phyloP scores from a whole-genome alignment of 2,329 filamentous ascomycete species.

The Madurella mycetomatis region DNA sequence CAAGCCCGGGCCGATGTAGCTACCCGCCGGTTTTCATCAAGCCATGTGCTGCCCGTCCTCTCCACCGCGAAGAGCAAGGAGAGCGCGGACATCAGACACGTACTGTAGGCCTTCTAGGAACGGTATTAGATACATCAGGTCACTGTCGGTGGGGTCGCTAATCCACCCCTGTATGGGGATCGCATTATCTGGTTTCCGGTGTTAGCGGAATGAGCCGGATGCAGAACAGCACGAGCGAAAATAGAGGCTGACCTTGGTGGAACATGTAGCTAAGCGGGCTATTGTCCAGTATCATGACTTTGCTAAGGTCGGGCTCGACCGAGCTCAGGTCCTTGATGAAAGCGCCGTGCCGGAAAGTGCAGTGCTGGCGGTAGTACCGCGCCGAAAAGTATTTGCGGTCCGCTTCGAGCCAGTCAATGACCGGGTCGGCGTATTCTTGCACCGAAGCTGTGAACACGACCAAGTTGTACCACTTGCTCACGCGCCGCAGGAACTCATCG shows the following conservation, averaged over 20 bases:
- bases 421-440: slow-evolving; percentile 96
- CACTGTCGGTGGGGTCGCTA: slow-evolving; percentile 94
- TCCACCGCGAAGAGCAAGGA: slow-evolving; percentile 82
- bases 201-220: slow-evolving; percentile 18
- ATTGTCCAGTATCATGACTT: slow-evolving; percentile 98
- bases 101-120: slow-evolving; percentile 93
- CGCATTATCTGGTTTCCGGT: slow-evolving; percentile 72
- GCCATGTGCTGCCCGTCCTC: slow-evolving; percentile 65
- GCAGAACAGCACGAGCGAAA: neutral
- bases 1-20: neutral
- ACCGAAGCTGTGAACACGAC: slow-evolving; percentile 96
- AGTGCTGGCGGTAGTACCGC: slow-evolving; percentile 94
- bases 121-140: slow-evolving; percentile 86
- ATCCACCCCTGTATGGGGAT: slow-evolving; percentile 99
- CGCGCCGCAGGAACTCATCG: slow-evolving; percentile 89
- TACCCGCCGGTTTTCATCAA: slow-evolving; percentile 20
- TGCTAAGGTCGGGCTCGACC: slow-evolving; percentile 93
- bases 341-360: slow-evolving; percentile 88
- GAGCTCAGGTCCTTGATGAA: slow-evolving; percentile 98
- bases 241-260: slow-evolving; percentile 77
- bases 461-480: slow-evolving; percentile 93
- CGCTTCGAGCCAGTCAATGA: slow-evolving; percentile 97
- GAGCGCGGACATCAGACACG: slow-evolving; percentile 87
- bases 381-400: slow-evolving; percentile 95
- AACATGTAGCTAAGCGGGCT: slow-evolving; percentile 98